Evolutionary conservation across 1,284 basidiomycete species (phyloP), one percentile per base, ranked within the genome.

Genomic region (Pseudozyma pruni): DNA sequence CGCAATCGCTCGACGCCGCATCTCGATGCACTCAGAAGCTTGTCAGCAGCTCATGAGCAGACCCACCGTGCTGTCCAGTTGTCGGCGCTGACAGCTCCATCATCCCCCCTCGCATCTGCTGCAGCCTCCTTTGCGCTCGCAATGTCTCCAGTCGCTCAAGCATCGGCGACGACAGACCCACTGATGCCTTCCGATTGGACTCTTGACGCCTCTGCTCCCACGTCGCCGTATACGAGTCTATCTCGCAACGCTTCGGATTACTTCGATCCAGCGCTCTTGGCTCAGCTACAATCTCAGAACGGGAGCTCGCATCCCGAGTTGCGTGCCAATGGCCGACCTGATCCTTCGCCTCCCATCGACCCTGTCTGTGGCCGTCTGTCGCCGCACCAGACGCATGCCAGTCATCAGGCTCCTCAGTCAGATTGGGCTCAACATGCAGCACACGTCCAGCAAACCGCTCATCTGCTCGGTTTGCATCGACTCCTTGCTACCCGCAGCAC

Each of bases 351-450:
- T 16, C 49, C 53, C 16, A 35, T 56, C 17, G 53, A 68, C 25
- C 31, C 49, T n/a, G 49, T 97, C 43, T 93, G 23, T 93, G 89
- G 39, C 97, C 86, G 3, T 93, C 94, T 82, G 96, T 94, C 0
- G 94, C 94, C 81, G 96, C 96, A 77, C 94, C 91, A 64, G 91
- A 92, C 78, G 94, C 93, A 79, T 94, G 92, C 49, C 96, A 93
- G 75, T 96, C 95, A 44, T 93, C 92, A 48, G 97, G 85, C 17
- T 92, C 93, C 25, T 93, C 95, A 51, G 94, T 98, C 94, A 94
- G 73, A 14, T 56, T 43, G 66, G 66, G 59, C 59, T 22, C 66
- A 69, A 20, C 66, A 63, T 44, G 67, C 67, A 11, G 67, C 53
- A 3, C 67, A 71, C 16, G 55, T 70, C 53, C 67, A 69, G 32